Conservation (phyloP, 345 rosid species). For the Erucastrum elatum region DNA sequence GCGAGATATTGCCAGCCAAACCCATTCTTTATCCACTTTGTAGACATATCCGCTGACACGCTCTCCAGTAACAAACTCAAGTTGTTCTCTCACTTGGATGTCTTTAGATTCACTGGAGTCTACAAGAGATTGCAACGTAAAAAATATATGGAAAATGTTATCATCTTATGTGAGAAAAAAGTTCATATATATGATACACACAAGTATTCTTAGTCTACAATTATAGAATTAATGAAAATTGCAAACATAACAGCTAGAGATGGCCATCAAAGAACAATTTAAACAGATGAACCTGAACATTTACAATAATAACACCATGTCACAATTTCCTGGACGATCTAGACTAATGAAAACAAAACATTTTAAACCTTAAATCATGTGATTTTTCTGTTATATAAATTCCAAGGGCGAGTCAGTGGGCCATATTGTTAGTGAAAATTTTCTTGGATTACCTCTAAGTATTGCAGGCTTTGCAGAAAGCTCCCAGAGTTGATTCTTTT, state of each 20-base stretch:
- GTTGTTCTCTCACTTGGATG: constrained; percentile 40
- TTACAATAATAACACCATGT: neutral
- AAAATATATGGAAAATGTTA: constrained; percentile 19
- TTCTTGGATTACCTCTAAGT: constrained; percentile 56
- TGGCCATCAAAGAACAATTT: neutral
- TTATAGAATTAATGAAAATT: neutral
- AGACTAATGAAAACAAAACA: neutral
- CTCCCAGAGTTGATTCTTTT: constrained; percentile 75
- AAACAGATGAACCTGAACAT: neutral
- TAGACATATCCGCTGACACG: constrained; percentile 69
- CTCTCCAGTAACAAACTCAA: constrained; percentile 59
- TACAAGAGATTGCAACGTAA: constrained; percentile 34
- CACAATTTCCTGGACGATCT: neutral
- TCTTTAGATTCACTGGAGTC: constrained; percentile 47
- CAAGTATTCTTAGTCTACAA: neutral
- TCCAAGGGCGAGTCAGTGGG: constrained; percentile 1
- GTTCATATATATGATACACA: neutral
- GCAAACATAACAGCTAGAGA: neutral
- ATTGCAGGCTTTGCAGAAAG: constrained; percentile 68
- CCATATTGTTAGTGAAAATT: constrained; percentile 4
- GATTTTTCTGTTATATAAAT: constrained; percentile 17
- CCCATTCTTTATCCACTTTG: constrained; percentile 89
- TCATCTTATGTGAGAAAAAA: neutral
- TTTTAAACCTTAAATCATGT: constrained; percentile 9
- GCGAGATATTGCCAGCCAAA: constrained; percentile 75